Evolutionary conservation across 2,329 filamentous ascomycete genomes (phyloP).

Genomic region (Sarocladiaceae sp.): DNA sequence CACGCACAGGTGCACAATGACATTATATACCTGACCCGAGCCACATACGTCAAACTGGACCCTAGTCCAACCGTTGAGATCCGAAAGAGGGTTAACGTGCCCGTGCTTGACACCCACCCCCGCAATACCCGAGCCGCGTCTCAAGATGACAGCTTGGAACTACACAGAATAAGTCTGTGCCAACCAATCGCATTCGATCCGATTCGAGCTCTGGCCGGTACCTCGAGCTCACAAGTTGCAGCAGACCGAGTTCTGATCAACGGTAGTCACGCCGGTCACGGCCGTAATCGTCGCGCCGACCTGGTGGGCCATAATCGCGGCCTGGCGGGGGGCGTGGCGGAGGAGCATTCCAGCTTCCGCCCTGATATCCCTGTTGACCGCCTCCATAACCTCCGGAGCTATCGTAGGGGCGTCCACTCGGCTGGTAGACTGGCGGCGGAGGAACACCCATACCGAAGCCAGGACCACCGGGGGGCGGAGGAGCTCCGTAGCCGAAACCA

Average conservation of each 20-base stretch:
- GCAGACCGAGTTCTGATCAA: too few relatives aligned
- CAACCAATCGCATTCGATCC: too few relatives aligned
- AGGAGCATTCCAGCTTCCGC: not conserved
- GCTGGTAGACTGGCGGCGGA: constrained; percentile 2
- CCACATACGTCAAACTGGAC: not conserved
- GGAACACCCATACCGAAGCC: constrained; percentile 5
- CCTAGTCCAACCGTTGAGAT: too few relatives aligned
- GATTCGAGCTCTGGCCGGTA: too few relatives aligned
- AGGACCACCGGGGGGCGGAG: constrained; percentile 20
- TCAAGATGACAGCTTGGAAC: not conserved
- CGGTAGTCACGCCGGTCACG: constrained; percentile 3
- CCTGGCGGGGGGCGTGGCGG: not conserved
- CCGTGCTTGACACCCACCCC: not conserved
- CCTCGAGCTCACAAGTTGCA: too few relatives aligned
- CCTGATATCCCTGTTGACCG: not conserved
- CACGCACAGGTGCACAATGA: not conserved
- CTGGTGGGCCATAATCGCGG: not conserved
- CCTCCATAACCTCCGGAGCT: constrained; percentile 1
- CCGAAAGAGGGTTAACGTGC: too few relatives aligned
- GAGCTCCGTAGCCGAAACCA: constrained; percentile 27
- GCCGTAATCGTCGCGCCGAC: not conserved
- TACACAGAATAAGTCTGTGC: too few relatives aligned
- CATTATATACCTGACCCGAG: not conserved
- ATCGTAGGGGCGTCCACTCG: not conserved
- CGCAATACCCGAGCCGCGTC: not conserved